phyloP scores from a whole-genome alignment of 2,329 filamentous ascomycete genomes.

The Penicillium brevicompactum region DNA sequence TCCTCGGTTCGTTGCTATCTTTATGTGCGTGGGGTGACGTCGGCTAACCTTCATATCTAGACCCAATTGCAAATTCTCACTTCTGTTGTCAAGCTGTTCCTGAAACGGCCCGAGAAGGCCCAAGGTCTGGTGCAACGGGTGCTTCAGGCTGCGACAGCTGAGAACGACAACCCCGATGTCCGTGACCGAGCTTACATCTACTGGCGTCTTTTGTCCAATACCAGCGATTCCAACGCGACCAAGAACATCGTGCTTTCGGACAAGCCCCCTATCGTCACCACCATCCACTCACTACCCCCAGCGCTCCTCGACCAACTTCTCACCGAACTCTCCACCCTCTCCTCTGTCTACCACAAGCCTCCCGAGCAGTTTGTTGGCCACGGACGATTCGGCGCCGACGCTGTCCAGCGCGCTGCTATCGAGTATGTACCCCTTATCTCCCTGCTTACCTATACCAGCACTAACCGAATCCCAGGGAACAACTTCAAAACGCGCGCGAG shows the following conservation, averaged over 20 bases:
- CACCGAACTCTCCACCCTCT: constrained; percentile 86
- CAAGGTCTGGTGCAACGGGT: constrained; percentile 93
- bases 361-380: constrained; percentile 98
- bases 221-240: constrained; percentile 81
- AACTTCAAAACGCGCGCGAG: constrained; percentile 86
- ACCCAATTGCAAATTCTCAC: constrained; percentile 98
- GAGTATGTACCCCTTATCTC: constrained; percentile 55
- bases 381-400: constrained; percentile 89
- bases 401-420: constrained; percentile 91
- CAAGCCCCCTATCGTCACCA: constrained; percentile 91
- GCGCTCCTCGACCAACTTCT: constrained; percentile 87
- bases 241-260: constrained; percentile 93
- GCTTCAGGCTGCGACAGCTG: constrained; percentile 84
- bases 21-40: neutral
- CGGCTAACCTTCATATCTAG: constrained; percentile 51
- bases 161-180: constrained; percentile 97
- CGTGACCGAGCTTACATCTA: constrained; percentile 97
- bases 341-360: constrained; percentile 97
- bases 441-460: neutral
- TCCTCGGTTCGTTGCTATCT: constrained; percentile 68
- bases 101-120: constrained; percentile 92
- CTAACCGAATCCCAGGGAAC: constrained; percentile 60
- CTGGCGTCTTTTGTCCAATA: constrained; percentile 84
- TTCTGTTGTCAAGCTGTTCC: constrained; percentile 93
- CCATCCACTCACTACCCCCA: constrained; percentile 84